A percentile compares a stretch with the other conserved stretches of the same genome.
phyloP scores from a whole-genome alignment of 2,329 filamentous ascomycete genomes.

The Calonectria naviculata region DNA sequence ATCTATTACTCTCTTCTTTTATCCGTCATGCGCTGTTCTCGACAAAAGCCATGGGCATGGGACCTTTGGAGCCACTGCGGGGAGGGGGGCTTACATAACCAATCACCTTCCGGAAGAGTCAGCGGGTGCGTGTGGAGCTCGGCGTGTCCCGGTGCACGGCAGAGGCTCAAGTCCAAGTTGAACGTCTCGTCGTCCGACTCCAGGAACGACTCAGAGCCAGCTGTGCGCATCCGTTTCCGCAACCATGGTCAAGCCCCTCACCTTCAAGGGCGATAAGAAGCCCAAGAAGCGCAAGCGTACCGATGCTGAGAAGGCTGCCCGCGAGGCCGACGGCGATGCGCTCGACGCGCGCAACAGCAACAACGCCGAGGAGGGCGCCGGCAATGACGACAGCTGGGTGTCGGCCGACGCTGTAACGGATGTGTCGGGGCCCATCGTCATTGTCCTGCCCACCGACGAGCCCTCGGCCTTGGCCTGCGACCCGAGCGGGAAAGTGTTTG shows the following conservation, averaged over 20 bases:
- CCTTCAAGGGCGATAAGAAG: constrained; percentile 98
- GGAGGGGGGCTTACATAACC: constrained; percentile 41
- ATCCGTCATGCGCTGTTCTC: background rate
- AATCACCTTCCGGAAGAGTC: constrained; percentile 27
- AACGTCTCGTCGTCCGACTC: background rate
- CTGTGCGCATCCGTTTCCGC: too few relatives aligned
- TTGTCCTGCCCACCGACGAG: constrained; percentile 82
- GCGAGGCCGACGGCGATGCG: constrained; percentile 19
- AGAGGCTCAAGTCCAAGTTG: constrained; percentile 9
- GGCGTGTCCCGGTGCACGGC: constrained; percentile 41
- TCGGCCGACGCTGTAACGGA: constrained; percentile 81
- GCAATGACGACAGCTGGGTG: constrained; percentile 90
- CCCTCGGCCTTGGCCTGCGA: constrained; percentile 86
- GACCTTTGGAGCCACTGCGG: constrained; percentile 12
- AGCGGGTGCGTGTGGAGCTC: constrained; percentile 42
- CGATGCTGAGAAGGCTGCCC: constrained; percentile 59
- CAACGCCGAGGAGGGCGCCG: constrained; percentile 50
- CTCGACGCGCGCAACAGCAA: constrained; percentile 28
- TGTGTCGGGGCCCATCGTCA: constrained; percentile 82
- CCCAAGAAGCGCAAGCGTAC: constrained; percentile 89
- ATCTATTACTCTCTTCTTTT: background rate
- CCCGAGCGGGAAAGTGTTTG: constrained; percentile 86
- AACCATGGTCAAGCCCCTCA: constrained; percentile 85
- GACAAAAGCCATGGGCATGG: background rate
- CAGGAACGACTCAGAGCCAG: background rate